Evolutionary conservation across 2,329 filamentous ascomycete genomes (phyloP).

Genomic region (Penicillium decumbens): DNA sequence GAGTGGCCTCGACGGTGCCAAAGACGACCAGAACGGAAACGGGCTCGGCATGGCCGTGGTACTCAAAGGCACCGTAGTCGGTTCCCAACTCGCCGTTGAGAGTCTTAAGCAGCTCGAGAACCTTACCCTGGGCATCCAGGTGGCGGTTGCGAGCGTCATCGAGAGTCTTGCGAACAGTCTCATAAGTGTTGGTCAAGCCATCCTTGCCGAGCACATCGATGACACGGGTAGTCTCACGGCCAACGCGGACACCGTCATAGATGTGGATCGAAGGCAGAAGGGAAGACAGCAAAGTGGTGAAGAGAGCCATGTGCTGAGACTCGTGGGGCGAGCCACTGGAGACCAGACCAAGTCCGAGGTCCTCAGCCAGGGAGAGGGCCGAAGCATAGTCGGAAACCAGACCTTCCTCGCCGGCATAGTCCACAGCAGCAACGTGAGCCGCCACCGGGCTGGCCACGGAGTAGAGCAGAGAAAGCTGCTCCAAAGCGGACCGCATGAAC

Average conservation of each 20-base stretch:
- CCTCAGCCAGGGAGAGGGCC: slow-evolving; percentile 76
- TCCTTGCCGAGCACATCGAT: slow-evolving; percentile 73
- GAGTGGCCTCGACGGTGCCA: slow-evolving; percentile 82
- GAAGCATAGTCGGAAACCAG: slow-evolving; percentile 84
- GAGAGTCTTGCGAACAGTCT: slow-evolving; percentile 59
- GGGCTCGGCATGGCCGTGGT: slow-evolving; percentile 74
- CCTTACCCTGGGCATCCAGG: slow-evolving; percentile 66
- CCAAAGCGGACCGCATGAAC: slow-evolving; percentile 74
- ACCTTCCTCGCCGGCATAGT: slow-evolving; percentile 67
- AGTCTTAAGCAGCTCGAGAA: slow-evolving; percentile 63
- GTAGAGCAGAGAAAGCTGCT: slow-evolving; percentile 88
- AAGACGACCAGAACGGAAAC: slow-evolving; percentile 87
- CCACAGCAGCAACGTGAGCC: slow-evolving; percentile 83
- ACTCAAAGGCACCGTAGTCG: slow-evolving; percentile 89
- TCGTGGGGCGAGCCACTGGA: slow-evolving; percentile 84
- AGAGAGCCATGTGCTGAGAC: slow-evolving; percentile 90
- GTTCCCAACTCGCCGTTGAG: slow-evolving; percentile 92
- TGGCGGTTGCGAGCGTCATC: slow-evolving; percentile 63
- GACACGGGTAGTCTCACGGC: slow-evolving; percentile 74
- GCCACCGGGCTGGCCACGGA: slow-evolving; percentile 88
- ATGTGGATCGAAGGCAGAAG: slow-evolving; percentile 79
- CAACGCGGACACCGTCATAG: slow-evolving; percentile 80
- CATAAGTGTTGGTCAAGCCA: slow-evolving; percentile 65
- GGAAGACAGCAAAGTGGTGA: slow-evolving; percentile 73
- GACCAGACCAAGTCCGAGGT: slow-evolving; percentile 81